Conservation (phyloP, 257 asterid genomes). For the Coffea canephora region DNA sequence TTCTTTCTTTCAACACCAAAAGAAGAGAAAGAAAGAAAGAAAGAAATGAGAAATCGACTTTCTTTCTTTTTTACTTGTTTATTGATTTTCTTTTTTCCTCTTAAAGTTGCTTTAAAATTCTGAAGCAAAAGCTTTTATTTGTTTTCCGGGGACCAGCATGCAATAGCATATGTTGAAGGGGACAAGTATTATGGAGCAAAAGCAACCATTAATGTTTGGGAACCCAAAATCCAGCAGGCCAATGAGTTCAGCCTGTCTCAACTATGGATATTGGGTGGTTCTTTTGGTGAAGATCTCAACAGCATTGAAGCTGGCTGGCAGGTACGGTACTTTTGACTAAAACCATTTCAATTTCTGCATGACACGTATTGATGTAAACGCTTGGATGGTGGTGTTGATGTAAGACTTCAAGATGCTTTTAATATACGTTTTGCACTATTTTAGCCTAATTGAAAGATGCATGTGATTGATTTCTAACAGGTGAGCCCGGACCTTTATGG, state of each 20-base stretch:
- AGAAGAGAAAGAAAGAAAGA: too few species aligned
- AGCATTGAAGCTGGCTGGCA: slow-evolving; percentile 90
- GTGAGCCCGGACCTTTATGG: slow-evolving; percentile 62
- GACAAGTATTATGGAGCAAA: slow-evolving; percentile 73
- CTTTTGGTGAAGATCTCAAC: slow-evolving; percentile 82
- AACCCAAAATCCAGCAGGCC: slow-evolving; percentile 76
- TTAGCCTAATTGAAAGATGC: slow-evolving; percentile 20
- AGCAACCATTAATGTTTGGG: slow-evolving; percentile 87
- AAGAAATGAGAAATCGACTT: too few species aligned
- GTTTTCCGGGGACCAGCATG: slow-evolving; percentile 51
- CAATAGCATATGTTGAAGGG: slow-evolving; percentile 83
- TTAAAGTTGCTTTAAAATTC: not conserved
- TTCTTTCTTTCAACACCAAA: too few species aligned
- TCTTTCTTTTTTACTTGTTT: not conserved
- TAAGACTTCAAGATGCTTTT: not conserved
- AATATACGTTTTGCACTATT: slow-evolving; percentile 10
- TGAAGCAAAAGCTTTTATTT: not conserved
- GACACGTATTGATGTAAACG: too few species aligned
- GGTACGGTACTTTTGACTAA: slow-evolving; percentile 35
- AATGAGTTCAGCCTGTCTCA: slow-evolving; percentile 86
- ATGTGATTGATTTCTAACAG: slow-evolving; percentile 20
- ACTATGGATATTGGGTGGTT: slow-evolving; percentile 84
- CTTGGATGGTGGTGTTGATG: not conserved
- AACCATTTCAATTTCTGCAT: not conserved
- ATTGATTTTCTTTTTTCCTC: not conserved